phyloP scores from a whole-genome alignment of 2,329 filamentous ascomycete genomes.

The Penicillium hordei region DNA sequence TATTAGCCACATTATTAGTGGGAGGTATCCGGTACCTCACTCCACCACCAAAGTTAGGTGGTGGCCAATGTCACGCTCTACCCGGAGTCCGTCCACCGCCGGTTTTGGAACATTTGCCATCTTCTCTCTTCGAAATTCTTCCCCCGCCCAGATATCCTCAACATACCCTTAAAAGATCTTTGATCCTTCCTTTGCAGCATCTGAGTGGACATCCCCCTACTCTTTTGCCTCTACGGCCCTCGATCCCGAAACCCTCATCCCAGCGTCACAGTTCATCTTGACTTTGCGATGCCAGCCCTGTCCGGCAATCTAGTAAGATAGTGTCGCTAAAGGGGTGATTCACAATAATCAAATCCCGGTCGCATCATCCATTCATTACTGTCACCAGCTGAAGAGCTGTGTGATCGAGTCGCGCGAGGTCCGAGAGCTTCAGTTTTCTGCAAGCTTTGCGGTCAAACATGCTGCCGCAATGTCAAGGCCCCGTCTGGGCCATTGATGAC shows the following conservation, averaged over 20 bases:
- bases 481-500: slow-evolving; percentile 62
- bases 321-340: slow-evolving; percentile 17
- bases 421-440: slow-evolving; percentile 16
- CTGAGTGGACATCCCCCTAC: neutral
- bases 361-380: slow-evolving; percentile 8
- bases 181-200: neutral
- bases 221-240: slow-evolving; percentile 10
- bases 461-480: slow-evolving; percentile 58
- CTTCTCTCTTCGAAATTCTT: neutral
- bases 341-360: slow-evolving; percentile 1
- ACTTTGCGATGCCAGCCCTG: slow-evolving; percentile 29
- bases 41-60: slow-evolving; percentile 12
- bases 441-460: slow-evolving; percentile 36
- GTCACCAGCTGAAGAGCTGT: slow-evolving; percentile 6
- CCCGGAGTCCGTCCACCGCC: slow-evolving; percentile 17
- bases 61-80: slow-evolving; percentile 18
- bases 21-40: slow-evolving; percentile 9
- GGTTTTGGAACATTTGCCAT: slow-evolving; percentile 17
- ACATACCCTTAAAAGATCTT: neutral
- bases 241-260: slow-evolving; percentile 7
- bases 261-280: slow-evolving; percentile 7
- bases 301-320: slow-evolving; percentile 22
- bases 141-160: neutral
- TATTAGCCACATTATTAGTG: neutral
- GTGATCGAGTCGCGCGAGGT: slow-evolving; percentile 8